Evolutionary conservation across 2,329 filamentous ascomycete species (phyloP).

Genomic region (Aureobasidium sp.): DNA sequence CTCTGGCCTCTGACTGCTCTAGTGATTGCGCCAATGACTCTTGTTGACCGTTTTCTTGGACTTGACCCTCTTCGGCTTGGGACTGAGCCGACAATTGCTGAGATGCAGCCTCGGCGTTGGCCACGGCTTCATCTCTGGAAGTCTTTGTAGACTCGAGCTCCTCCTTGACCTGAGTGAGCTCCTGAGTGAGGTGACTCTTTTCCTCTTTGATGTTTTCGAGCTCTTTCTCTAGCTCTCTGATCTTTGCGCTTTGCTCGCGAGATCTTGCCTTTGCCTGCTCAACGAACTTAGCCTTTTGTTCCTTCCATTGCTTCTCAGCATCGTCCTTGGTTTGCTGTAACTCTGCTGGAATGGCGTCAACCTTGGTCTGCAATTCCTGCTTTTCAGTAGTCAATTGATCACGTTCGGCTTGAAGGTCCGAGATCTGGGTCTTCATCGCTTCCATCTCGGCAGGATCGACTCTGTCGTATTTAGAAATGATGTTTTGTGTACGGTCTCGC

Average conservation of each 20-base stretch:
- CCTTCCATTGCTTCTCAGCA: conserved; percentile 36
- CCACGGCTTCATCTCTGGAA: conserved; percentile 56
- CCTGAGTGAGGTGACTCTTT: conserved; percentile 41
- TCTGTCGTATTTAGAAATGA: conserved; percentile 90
- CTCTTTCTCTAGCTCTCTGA: conserved; percentile 44
- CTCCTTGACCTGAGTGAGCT: conserved; percentile 20
- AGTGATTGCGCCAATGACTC: conserved; percentile 18
- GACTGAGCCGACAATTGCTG: neutral
- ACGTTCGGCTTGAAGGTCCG: conserved; percentile 45
- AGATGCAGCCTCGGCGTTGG: conserved; percentile 33
- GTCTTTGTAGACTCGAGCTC: conserved; percentile 56
- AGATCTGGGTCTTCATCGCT: conserved; percentile 71
- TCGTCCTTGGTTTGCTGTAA: conserved; percentile 38
- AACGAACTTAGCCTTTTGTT: conserved; percentile 38
- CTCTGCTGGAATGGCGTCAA: conserved; percentile 41
- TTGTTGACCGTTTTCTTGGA: conserved; percentile 15
- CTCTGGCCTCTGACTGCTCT: conserved; percentile 35
- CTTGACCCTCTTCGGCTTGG: conserved; percentile 20
- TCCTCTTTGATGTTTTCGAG: conserved; percentile 53
- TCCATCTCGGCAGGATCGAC: conserved; percentile 92
- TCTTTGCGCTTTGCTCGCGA: conserved; percentile 58
- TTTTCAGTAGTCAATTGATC: conserved; percentile 45
- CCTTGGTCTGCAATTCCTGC: conserved; percentile 42
- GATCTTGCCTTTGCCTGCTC: conserved; percentile 47
- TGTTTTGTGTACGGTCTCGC: conserved; percentile 93